Evolutionary conservation across 495 filamentous ascomycete species (phyloP), one percentile per base, ranked within the genome.

Genomic region (Trichoderma orchidacearum): DNA sequence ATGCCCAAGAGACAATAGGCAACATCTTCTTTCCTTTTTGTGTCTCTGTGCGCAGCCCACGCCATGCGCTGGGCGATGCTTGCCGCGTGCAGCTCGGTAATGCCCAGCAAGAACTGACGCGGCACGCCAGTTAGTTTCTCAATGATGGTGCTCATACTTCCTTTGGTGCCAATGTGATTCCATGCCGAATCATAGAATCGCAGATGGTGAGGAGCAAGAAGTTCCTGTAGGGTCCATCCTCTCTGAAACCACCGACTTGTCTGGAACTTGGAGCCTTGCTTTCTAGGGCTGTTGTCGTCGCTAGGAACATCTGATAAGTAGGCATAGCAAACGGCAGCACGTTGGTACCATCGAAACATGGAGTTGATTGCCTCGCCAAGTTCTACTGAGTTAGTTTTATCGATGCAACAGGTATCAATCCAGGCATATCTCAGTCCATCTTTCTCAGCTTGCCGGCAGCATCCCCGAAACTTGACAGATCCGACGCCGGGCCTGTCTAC

Each of bases 321-420:
- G 30, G 58, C 66, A 28, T 65, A 70, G 53, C 66, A 72, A n/a
- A 61, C 36, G 3, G 17, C 34, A 8, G 69, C 53, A 5, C 61
- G 45, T 55, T 62, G 53, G 55, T 72, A 72, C 62, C 61, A 70
- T 30, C 51, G 56, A 55, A 60, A 68, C 67, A 70, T 72, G 28
- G 66, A 68, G 57, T 68, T 72, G 51, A 72, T 70, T 18, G 67
- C 65, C 55, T 70, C 66, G 30, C 60, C 57, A 28, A 59, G 54
- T 31, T 62, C 60, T 1, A 55, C 36, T n/a, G 17, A 52, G 50
- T 41, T 57, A 7, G 29, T 34, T 28, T 62, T 62, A 30, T 62
- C 54, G 13, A 62, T 62, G 55, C 60, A 60, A 58, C 60, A 62
- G 13, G 60, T 60, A 51, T 62, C 58, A 41, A 62, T 62, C 60